Conservation (phyloP, 768 basidiomycete genomes). For the Amyloporia xantha region DNA sequence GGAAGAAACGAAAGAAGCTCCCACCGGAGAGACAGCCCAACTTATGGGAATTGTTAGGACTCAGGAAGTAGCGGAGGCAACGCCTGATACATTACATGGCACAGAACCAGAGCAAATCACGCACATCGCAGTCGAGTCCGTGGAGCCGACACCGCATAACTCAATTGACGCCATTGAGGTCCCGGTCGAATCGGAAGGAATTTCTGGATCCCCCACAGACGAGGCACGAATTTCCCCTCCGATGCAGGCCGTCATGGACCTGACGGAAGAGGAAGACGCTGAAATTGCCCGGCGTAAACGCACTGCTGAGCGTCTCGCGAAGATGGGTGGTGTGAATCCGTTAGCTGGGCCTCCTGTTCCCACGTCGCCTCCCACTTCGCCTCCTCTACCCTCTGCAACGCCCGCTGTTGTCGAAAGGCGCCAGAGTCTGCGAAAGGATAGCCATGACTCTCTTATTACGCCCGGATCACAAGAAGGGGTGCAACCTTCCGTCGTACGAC, state of each 20-base stretch:
- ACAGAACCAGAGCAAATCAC: not conserved
- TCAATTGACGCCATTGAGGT: not conserved
- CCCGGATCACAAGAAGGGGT: slow-evolving; percentile 8
- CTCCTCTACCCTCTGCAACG: not conserved
- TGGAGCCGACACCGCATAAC: not conserved
- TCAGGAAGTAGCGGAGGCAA: not conserved
- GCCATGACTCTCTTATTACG: slow-evolving; percentile 15
- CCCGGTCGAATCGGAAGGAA: no score
- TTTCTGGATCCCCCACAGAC: no score
- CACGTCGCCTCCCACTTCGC: slow-evolving; percentile 7
- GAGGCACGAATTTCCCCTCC: no score
- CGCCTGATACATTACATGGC: not conserved
- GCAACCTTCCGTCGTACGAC: not conserved
- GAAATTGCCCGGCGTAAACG: slow-evolving; percentile 49
- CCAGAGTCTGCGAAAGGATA: slow-evolving; percentile 18
- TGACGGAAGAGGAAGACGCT: slow-evolving; percentile 40
- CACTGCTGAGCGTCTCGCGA: slow-evolving; percentile 52
- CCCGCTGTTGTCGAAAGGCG: slow-evolving; percentile 4
- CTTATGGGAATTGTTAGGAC: not conserved
- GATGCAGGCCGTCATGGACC: no score
- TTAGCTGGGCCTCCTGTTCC: slow-evolving; percentile 32
- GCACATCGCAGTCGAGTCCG: not conserved
- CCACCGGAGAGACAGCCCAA: not conserved
- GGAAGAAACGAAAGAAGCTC: not conserved
- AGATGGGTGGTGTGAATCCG: slow-evolving; percentile 58